These are phyloP conservation scores for Pichia deserticola DNA, from an alignment of 805 yeast species.

Conservation along the genomic window DNA sequence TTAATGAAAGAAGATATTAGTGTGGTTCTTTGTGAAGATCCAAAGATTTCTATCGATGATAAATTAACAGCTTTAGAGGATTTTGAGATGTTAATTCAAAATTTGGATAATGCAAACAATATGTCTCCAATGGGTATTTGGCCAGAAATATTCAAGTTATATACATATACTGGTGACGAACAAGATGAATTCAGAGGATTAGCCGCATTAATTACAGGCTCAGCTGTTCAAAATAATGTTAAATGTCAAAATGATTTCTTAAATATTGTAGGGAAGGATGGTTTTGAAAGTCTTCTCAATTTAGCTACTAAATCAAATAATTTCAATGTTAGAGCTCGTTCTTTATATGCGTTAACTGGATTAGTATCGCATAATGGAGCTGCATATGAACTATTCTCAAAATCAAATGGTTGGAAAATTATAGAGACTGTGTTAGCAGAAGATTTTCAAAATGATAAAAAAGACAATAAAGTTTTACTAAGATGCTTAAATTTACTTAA, in stretches of 20 bases:
- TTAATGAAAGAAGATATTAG: conserved; percentile 73
- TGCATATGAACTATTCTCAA: conserved; percentile 49
- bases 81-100: conserved; percentile 89
- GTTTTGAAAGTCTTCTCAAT: conserved; percentile 38
- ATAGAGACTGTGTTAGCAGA: conserved; percentile 26
- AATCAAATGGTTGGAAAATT: conserved; percentile 55
- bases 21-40: conserved; percentile 40
- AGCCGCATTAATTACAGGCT: conserved; percentile 55
- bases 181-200: conserved; percentile 42
- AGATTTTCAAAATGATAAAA: conserved; percentile 5
- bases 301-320: conserved; percentile 19
- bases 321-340: conserved; percentile 45
- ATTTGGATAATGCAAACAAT: conserved; percentile 90
- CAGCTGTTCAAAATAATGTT: conserved; percentile 88
- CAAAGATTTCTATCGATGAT: conserved; percentile 53
- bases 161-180: conserved; percentile 47
- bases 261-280: conserved; percentile 36
- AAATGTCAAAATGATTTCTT: conserved; percentile 62
- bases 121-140: conserved; percentile 78
- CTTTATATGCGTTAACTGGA: conserved; percentile 71
- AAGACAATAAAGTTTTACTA: conserved; percentile 10
- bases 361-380: conserved; percentile 59
- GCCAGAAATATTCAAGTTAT: conserved; percentile 37
- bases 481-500: conserved; percentile 16
- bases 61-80: conserved; percentile 78